A percentile compares a stretch with the other conserved stretches of the same genome.
These are phyloP conservation scores for Pseudotulostoma volvatum DNA, from an alignment of 495 filamentous ascomycete species.

Conservation along the genomic window DNA sequence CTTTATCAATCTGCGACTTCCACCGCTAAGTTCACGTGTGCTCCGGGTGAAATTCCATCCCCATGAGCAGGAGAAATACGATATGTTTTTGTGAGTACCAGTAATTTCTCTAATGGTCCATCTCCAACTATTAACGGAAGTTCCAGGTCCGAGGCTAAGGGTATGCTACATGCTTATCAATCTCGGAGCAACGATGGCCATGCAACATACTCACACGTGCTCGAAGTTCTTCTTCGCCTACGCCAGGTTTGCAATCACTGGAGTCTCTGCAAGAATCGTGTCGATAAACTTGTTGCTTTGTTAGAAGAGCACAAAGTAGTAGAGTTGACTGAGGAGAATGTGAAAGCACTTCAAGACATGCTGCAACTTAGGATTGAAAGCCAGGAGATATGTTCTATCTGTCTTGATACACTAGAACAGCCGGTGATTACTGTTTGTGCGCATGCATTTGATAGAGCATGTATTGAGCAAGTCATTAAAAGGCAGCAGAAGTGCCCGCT, in stretches of 20 bases:
- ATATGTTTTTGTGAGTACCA: constrained; percentile 44
- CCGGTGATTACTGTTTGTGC: constrained; percentile 84
- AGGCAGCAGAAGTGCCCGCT: constrained; percentile 74
- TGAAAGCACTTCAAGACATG: constrained; percentile 54
- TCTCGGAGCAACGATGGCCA: constrained; percentile 24
- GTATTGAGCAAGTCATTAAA: constrained; percentile 66
- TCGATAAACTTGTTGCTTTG: constrained; percentile 50
- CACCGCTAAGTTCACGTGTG: constrained; percentile 64
- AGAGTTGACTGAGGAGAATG: constrained; percentile 56
- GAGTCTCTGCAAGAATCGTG: constrained; percentile 57
- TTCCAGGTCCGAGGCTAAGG: constrained; percentile 51
- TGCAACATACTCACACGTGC: constrained; percentile 45
- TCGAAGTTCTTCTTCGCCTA: constrained; percentile 72
- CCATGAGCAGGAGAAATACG: constrained; percentile 68
- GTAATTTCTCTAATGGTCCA: not conserved
- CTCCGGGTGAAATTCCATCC: constrained; percentile 58
- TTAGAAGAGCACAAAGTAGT: constrained; percentile 52
- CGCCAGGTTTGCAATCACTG: constrained; percentile 83
- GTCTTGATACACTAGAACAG: constrained; percentile 53
- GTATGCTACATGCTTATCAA: constrained; percentile 47
- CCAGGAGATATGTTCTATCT: constrained; percentile 73
- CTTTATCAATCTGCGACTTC: constrained; percentile 71
- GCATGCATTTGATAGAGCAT: constrained; percentile 60
- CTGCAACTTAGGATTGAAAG: constrained; percentile 65
- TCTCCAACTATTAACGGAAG: constrained; percentile 9